phyloP scores from a whole-genome alignment of 805 yeast genomes.

The Metschnikowia aberdeeniae region DNA sequence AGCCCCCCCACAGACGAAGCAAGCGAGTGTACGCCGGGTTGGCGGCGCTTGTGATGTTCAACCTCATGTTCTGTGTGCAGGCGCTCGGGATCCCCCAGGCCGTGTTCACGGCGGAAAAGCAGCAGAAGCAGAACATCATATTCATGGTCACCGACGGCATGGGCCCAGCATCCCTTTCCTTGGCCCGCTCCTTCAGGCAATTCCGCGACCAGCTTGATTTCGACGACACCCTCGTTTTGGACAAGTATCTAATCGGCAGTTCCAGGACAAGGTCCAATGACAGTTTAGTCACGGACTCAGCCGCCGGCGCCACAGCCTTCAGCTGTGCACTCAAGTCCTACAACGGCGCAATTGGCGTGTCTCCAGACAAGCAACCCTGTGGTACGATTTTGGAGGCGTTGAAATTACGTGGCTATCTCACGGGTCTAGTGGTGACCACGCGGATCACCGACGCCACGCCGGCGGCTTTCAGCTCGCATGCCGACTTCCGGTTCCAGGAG shows the following conservation, averaged over 20 bases:
- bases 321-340: slow-evolving; percentile 79
- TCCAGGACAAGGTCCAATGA: slow-evolving; percentile 78
- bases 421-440: slow-evolving; percentile 92
- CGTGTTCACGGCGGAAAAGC: background rate
- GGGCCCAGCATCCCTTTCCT: slow-evolving; percentile 83
- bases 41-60: background rate
- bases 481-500: slow-evolving; percentile 68
- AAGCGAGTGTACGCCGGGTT: too few relatives aligned
- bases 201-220: slow-evolving; percentile 48
- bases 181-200: slow-evolving; percentile 75
- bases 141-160: slow-evolving; percentile 94
- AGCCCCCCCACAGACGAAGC: too few relatives aligned
- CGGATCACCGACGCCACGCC: slow-evolving; percentile 95
- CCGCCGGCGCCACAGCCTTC: slow-evolving; percentile 96
- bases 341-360: slow-evolving; percentile 91
- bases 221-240: slow-evolving; percentile 58
- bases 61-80: background rate
- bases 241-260: slow-evolving; percentile 70
- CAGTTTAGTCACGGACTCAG: slow-evolving; percentile 86
- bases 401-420: slow-evolving; percentile 70
- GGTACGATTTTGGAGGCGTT: slow-evolving; percentile 88
- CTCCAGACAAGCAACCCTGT: slow-evolving; percentile 64
- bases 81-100: background rate
- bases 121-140: slow-evolving; percentile 66
- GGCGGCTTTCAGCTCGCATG: slow-evolving; percentile 83